Conservation (phyloP, 139 green algal species). For the Chlamydomonas urium region DNA sequence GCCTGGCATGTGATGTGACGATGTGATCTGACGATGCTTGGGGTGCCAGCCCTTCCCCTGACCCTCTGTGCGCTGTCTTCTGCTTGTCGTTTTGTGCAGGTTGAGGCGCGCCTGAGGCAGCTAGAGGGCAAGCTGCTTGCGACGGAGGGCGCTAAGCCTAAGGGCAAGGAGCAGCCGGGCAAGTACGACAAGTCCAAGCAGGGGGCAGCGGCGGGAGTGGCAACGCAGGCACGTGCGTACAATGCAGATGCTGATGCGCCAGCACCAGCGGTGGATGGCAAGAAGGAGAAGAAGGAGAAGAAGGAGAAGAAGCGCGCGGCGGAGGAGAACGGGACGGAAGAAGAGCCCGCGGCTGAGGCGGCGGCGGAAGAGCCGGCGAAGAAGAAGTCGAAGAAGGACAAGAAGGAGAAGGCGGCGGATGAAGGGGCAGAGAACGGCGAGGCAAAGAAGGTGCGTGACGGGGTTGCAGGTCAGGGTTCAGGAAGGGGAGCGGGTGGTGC, state of each 20-base stretch:
- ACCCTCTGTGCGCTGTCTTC: not conserved
- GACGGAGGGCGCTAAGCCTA: conserved; percentile 49
- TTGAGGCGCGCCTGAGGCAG: conserved; percentile 89
- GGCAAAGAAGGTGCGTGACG: conserved; percentile 15
- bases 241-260: conserved; percentile 73
- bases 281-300: conserved; percentile 38
- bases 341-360: not conserved
- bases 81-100: conserved; percentile 42
- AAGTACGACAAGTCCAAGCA: conserved; percentile 68
- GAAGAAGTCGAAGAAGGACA: conserved; percentile 37
- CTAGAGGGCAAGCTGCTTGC: conserved; percentile 79
- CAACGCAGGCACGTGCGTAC: conserved; percentile 66
- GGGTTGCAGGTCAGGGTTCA: too few relatives aligned
- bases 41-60: not conserved
- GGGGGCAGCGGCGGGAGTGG: conserved; percentile 37
- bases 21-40: not conserved
- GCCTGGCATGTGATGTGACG: not conserved
- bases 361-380: conserved; percentile 20
- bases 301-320: conserved; percentile 5
- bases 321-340: not conserved
- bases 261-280: conserved; percentile 26
- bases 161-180: conserved; percentile 40
- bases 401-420: conserved; percentile 27
- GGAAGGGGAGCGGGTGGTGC: too few relatives aligned
- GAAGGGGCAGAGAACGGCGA: conserved; percentile 17